A percentile compares a stretch with the other conserved stretches of the same genome.
Conservation (phyloP, 2,329 filamentous ascomycete genomes). For the Exserohilum turcica region DNA sequence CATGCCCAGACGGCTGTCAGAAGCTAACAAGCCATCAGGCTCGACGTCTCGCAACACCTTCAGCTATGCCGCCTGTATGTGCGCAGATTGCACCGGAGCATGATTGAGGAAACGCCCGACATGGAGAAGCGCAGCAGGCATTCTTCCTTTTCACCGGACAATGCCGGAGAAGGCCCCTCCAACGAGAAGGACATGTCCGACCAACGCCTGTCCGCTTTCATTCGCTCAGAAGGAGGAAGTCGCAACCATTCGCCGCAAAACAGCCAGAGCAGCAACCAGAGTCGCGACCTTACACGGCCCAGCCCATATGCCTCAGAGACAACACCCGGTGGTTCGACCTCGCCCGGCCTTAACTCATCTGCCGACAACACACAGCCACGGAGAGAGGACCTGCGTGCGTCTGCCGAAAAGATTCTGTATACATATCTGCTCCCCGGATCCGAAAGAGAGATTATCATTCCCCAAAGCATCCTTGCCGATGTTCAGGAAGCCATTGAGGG, state of each 20-base stretch:
- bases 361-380: conserved; percentile 39
- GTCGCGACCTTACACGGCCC: conserved; percentile 58
- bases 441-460: conserved; percentile 93
- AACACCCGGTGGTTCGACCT: conserved; percentile 64
- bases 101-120: conserved; percentile 91
- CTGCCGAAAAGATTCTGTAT: conserved; percentile 98
- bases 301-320: conserved; percentile 72
- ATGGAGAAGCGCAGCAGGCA: conserved; percentile 83
- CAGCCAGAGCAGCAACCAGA: conserved; percentile 59
- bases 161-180: conserved; percentile 66
- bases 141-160: conserved; percentile 77
- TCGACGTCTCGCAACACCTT: conserved; percentile 99
- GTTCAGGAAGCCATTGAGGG: conserved; percentile 90
- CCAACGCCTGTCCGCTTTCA: conserved; percentile 87
- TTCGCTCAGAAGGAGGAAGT: conserved; percentile 64
- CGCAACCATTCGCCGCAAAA: conserved; percentile 55
- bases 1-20: background rate
- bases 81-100: conserved; percentile 88
- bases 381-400: conserved; percentile 84
- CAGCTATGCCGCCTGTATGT: conserved; percentile 97
- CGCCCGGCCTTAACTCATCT: conserved; percentile 51
- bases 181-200: conserved; percentile 75
- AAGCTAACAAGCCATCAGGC: conserved; percentile 63
- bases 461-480: conserved; percentile 81
- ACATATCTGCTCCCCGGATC: conserved; percentile 94